phyloP scores from a whole-genome alignment of 169 alveolate species.

The Perkinsus chesapeaki region DNA sequence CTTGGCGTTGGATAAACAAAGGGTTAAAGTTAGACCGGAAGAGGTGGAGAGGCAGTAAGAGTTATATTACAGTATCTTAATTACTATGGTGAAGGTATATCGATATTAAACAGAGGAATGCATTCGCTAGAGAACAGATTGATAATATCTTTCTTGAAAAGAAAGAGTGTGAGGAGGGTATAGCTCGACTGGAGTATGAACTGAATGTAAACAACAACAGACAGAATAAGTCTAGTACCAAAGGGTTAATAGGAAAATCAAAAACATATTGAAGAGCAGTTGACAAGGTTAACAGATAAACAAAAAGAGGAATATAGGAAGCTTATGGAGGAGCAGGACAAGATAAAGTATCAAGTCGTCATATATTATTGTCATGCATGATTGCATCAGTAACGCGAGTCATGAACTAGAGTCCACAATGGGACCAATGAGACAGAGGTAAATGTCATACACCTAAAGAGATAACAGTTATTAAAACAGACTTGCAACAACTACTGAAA shows the following conservation, averaged over 20 bases:
- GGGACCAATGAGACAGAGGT: not conserved
- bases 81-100: not conserved
- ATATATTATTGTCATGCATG: not conserved
- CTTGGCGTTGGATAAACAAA: conserved; percentile 75
- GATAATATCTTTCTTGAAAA: conserved; percentile 75
- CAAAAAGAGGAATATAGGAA: conserved; percentile 53
- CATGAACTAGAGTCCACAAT: not conserved
- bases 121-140: conserved; percentile 55
- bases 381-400: not conserved
- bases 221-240: not conserved
- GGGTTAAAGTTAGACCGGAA: conserved; percentile 73
- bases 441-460: too few species aligned
- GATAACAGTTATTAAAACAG: not conserved
- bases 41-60: conserved; percentile 66
- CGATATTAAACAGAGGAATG: conserved; percentile 46
- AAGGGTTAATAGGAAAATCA: conserved; percentile 37
- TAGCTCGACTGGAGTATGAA: conserved; percentile 45
- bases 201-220: not conserved
- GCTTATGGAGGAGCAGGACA: conserved; percentile 54
- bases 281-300: conserved; percentile 72
- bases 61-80: not conserved
- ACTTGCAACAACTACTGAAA: conserved; percentile 32
- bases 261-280: conserved; percentile 48
- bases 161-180: conserved; percentile 63
- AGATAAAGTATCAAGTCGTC: conserved; percentile 15